Evolutionary conservation across 768 basidiomycete genomes (phyloP), one percentile per base, ranked within the genome.

Genomic region (Kwoniella sp.): DNA sequence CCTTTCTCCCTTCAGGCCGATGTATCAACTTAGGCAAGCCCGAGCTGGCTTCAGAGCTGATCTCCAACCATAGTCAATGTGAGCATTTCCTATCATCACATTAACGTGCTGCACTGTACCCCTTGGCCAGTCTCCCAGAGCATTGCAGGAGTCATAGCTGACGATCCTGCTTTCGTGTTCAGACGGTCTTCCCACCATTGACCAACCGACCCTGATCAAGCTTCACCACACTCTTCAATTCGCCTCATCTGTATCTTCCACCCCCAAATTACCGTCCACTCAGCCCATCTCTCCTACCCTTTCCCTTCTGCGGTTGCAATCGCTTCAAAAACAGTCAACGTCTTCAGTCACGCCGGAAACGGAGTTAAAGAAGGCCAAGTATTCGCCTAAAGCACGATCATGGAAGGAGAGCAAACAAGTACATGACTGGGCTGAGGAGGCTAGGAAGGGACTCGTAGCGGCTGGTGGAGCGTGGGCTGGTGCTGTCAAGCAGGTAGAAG

Each of bases 141-240:
- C 5, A 33, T 13, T 33, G 33, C 33, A 33, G 5, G 33, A 9
- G 7, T 10, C 7, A 10, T 44, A 10, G 40, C 40, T 44, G 8
- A 44, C 17, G 33, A 13, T 13, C 33, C 15, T 24, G 7, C 36
- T 6, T n/a, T 6, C 36, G 1, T 15, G 3, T 21, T n/a, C 27
- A 67, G 65, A 61, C 50, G 65, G 65, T n/a, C 50, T 67, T 13
- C 60, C 65, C 17, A 55, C 49, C 21, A 29, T 67, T 7, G 59
- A 60, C 30, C 52, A 56, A 27, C 55, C 60, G 4, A 61, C 60
- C 21, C 36, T 67, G 30, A 55, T 58, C 46, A 67, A 61, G 27
- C 55, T 67, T 6, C 65, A 67, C 29, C 54, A 67, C 24, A 30
- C 65, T 21, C 55, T 64, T 12, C 29, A 50, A 8, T 51, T 55